These are phyloP conservation scores for Trebouxia sp. DNA, from an alignment of 139 green algal species.

Conservation along the genomic window DNA sequence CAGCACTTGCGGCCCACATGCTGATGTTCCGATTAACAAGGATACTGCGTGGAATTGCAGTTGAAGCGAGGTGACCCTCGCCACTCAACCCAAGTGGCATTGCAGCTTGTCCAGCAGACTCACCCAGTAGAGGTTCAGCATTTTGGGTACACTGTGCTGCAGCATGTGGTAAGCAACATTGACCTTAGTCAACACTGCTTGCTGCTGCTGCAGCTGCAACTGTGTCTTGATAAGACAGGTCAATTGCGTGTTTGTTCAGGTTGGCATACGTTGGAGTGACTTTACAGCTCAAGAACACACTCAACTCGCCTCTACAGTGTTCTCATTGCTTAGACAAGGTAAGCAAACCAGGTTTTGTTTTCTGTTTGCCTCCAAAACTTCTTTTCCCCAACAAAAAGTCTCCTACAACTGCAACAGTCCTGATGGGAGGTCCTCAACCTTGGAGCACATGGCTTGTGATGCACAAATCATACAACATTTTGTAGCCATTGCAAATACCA, in stretches of 20 bases:
- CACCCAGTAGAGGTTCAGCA: slow-evolving; percentile 50
- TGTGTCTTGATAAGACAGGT: neutral
- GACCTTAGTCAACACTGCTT: too few relatives aligned
- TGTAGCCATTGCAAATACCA: too few relatives aligned
- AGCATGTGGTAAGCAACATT: slow-evolving; percentile 57
- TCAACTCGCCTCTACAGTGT: slow-evolving; percentile 42
- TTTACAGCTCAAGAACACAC: slow-evolving; percentile 46
- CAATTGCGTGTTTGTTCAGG: slow-evolving; percentile 28
- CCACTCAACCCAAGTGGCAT: slow-evolving; percentile 22
- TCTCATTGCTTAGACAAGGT: slow-evolving; percentile 48
- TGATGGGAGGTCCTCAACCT: too few relatives aligned
- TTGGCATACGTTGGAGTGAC: slow-evolving; percentile 50
- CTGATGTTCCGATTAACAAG: neutral
- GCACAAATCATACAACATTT: too few relatives aligned
- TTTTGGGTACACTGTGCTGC: slow-evolving; percentile 55
- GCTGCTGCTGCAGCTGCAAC: neutral
- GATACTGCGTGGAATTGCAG: slow-evolving; percentile 33
- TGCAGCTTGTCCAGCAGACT: slow-evolving; percentile 38
- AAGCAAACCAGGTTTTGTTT: too few relatives aligned
- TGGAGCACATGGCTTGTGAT: too few relatives aligned
- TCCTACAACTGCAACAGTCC: too few relatives aligned
- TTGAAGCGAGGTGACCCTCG: slow-evolving; percentile 45
- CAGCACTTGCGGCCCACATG: neutral
- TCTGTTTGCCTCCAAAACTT: too few relatives aligned
- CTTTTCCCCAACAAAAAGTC: too few relatives aligned